Evolutionary conservation across 139 green algal species (phyloP).

Genomic region (Astrephomene gubernaculifera): DNA sequence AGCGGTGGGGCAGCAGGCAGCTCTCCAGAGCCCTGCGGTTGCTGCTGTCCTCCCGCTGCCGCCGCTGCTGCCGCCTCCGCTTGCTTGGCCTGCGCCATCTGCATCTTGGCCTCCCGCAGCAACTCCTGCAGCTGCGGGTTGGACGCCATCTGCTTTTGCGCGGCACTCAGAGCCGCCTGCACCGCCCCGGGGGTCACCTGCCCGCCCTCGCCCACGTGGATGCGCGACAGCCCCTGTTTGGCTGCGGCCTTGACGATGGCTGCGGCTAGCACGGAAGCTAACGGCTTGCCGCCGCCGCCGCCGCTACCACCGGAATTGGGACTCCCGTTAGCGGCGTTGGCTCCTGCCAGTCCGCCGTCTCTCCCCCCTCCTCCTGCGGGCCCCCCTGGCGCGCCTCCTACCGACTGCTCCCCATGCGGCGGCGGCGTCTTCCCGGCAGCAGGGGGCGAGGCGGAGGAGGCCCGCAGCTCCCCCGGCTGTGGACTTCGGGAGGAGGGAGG

Average conservation of each 20-base stretch:
- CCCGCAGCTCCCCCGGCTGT: no score
- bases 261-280: neutral
- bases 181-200: neutral
- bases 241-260: constrained; percentile 23
- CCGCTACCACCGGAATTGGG: neutral
- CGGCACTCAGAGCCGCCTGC: constrained; percentile 13
- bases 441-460: no score
- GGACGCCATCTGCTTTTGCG: constrained; percentile 1
- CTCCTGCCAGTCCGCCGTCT: no score
- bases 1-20: no score
- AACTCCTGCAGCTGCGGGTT: constrained; percentile 37
- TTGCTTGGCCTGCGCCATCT: neutral
- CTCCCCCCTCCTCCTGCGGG: no score
- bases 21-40: neutral
- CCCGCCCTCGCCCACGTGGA: neutral
- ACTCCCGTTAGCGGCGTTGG: no score
- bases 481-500: no score
- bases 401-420: no score
- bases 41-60: neutral
- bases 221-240: constrained; percentile 10
- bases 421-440: no score
- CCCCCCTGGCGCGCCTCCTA: no score
- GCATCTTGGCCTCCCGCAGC: constrained; percentile 19
- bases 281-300: constrained; percentile 10
- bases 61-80: neutral